Evolutionary conservation across 768 basidiomycete genomes (phyloP).

Genomic region (Boletus subparvulus): DNA sequence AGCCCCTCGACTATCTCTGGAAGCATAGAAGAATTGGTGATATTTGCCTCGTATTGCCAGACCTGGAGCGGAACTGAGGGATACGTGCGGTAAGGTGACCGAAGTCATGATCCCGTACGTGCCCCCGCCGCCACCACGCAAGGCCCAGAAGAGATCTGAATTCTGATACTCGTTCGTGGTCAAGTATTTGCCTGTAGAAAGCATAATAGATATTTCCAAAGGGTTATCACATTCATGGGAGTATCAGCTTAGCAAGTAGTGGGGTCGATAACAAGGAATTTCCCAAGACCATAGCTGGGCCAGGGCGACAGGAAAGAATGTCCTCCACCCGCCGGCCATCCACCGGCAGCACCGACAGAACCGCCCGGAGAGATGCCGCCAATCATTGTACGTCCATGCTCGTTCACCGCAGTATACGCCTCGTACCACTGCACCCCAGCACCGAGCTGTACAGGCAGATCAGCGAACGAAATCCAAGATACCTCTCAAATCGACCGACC

Average conservation of each 20-base stretch:
- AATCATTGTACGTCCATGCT: slow-evolving; percentile 39
- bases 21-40: slow-evolving; percentile 29
- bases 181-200: slow-evolving; percentile 40
- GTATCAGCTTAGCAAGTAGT: not conserved
- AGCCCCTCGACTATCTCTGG: slow-evolving; percentile 35
- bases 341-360: slow-evolving; percentile 41
- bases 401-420: slow-evolving; percentile 38
- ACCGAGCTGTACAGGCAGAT: slow-evolving; percentile 30
- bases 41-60: slow-evolving; percentile 29
- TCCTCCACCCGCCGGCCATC: slow-evolving; percentile 49
- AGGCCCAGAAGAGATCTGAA: slow-evolving; percentile 51
- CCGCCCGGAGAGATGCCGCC: slow-evolving; percentile 38
- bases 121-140: slow-evolving; percentile 51
- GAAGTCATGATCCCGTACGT: slow-evolving; percentile 49
- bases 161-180: slow-evolving; percentile 42
- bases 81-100: slow-evolving; percentile 45
- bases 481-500: not conserved
- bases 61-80: slow-evolving; percentile 34
- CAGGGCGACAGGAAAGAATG: slow-evolving; percentile 42
- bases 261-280: not conserved
- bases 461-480: not conserved
- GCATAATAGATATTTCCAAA: slow-evolving; percentile 45
- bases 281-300: slow-evolving; percentile 46
- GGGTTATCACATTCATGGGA: slow-evolving; percentile 42
- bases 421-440: slow-evolving; percentile 49